A percentile compares a stretch with the other conserved stretches of the same genome.
phyloP scores from a whole-genome alignment of 768 basidiomycete genomes.

The Rhizopogon roseolus region DNA sequence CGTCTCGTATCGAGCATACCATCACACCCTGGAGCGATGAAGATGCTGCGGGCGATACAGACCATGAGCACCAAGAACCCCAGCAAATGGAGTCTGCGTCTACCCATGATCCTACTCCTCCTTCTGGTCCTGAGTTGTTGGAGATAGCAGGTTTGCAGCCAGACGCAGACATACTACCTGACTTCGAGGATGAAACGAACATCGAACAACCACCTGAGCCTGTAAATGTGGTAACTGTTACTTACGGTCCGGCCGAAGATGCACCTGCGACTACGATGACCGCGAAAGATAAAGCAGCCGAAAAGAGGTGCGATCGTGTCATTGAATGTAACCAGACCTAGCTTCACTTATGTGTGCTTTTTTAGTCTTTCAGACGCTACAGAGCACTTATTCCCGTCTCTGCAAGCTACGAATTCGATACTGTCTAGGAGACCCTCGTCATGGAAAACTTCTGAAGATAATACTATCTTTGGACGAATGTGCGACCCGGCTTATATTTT shows the following conservation, averaged over 20 bases:
- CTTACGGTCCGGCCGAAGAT: constrained; percentile 4
- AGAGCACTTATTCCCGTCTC: constrained; percentile 44
- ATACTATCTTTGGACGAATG: constrained; percentile 65
- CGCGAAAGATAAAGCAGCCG: constrained; percentile 16
- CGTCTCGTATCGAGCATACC: neutral
- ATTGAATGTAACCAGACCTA: neutral
- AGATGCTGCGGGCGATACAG: constrained; percentile 7
- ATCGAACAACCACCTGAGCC: neutral
- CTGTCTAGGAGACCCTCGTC: constrained; percentile 37
- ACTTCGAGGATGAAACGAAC: constrained; percentile 47
- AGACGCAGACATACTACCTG: constrained; percentile 40
- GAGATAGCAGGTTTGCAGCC: constrained; percentile 43
- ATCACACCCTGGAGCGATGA: constrained; percentile 17
- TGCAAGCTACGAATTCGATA: constrained; percentile 16
- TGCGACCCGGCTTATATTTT: constrained; percentile 26
- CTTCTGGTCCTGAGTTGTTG: constrained; percentile 43
- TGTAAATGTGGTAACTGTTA: constrained; percentile 8
- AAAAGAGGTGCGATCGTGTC: constrained; percentile 16
- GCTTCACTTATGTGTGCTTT: constrained; percentile 3
- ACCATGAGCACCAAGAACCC: constrained; percentile 1
- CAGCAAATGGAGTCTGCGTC: neutral
- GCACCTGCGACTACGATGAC: constrained; percentile 5
- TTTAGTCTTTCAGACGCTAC: constrained; percentile 38
- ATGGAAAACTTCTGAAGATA: neutral
- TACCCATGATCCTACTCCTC: constrained; percentile 7